Percentiles rank a stretch among this genome's conserved stretches.
Conservation (phyloP, 2,329 filamentous ascomycete species). For the Curvularia eragrostidis region DNA sequence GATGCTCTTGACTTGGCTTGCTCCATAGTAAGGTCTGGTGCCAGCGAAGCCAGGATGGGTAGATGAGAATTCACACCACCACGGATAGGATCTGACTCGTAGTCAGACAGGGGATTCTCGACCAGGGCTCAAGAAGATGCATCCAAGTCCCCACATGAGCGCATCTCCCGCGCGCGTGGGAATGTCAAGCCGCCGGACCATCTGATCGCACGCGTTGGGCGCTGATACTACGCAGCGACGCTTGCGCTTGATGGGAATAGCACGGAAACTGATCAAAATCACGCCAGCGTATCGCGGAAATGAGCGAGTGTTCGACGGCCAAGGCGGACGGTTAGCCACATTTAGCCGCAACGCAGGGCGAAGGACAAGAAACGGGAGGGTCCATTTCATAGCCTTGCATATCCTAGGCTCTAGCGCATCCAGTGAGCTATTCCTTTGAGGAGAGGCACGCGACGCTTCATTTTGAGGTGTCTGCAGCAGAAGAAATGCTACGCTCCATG, state of each 20-base stretch:
- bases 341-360: constrained; percentile 27
- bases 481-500: constrained; percentile 3
- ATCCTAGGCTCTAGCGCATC: constrained; percentile 6
- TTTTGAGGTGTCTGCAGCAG: constrained; percentile 6
- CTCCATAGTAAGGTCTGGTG: constrained; percentile 31
- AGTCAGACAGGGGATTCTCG: constrained; percentile 16
- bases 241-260: constrained; percentile 7
- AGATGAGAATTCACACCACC: constrained; percentile 23
- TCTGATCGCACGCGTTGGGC: constrained; percentile 23
- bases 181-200: constrained; percentile 31
- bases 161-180: constrained; percentile 25
- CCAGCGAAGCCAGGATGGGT: constrained; percentile 35
- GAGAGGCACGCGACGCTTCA: constrained; percentile 15
- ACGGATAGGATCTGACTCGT: constrained; percentile 4
- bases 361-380: constrained; percentile 9
- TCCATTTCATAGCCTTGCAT: constrained; percentile 2
- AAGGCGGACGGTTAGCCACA: constrained; percentile 28
- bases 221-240: constrained; percentile 12
- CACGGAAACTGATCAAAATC: not conserved
- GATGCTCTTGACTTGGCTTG: constrained; percentile 15
- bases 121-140: constrained; percentile 21
- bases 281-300: constrained; percentile 8
- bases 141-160: constrained; percentile 30
- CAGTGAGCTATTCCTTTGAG: not conserved
- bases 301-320: constrained; percentile 5